Base-by-base conservation (phyloP, 1,284 basidiomycete species). In the Inonotus obliquus region DNA sequence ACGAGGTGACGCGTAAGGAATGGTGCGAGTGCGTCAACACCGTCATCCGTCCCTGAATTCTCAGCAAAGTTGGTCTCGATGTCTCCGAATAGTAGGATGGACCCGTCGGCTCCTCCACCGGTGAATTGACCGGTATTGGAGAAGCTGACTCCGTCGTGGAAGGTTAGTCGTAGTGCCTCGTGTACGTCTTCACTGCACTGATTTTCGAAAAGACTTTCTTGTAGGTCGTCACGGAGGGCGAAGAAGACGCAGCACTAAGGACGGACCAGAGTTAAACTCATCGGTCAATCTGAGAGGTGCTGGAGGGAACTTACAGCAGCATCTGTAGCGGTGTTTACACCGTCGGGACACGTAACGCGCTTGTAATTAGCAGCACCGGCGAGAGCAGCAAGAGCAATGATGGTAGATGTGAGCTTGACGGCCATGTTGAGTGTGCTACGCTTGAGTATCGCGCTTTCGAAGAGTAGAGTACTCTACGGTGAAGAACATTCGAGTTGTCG, bases 31-130 rank as follows among this genome's bases (percentile, higher is more conserved):
- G 63, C 63, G 54, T 66, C 61, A 60, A 73, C 66, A 57, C 67
- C 65, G 62, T 72, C 70, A 58, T 70, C 69, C 49, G 72, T 67
- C 54, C 70, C 70, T 29, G 63, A 58, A 65, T 71, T 71, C 9
- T 67, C 68, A 32, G 67, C 59, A 65, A 69, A 69, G 48, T 29
- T 38, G 11, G 45, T 47, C 47, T 64, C 63, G 27, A 57, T 59
- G 23, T 61, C 57, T 0, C 14, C 7, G 57, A 66, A 66, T 23
- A 66, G 45, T 41, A 66, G 55, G 32, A 66, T 63, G 14, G 65
- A 66, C 29, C 65, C 65, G 39, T 66, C 65, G 49, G 65, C 65
- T 53, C 65, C 65, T 23, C 10, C 35, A 11, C 63, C 63, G 44
- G 57, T 48, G 39, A 61, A 49, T 19, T 37, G 10, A 14, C 66